A percentile compares a stretch with the other conserved stretches of the same genome.
Evolutionary conservation across 257 asterid genomes (phyloP).

Genomic region (Solanum etuberosum): DNA sequence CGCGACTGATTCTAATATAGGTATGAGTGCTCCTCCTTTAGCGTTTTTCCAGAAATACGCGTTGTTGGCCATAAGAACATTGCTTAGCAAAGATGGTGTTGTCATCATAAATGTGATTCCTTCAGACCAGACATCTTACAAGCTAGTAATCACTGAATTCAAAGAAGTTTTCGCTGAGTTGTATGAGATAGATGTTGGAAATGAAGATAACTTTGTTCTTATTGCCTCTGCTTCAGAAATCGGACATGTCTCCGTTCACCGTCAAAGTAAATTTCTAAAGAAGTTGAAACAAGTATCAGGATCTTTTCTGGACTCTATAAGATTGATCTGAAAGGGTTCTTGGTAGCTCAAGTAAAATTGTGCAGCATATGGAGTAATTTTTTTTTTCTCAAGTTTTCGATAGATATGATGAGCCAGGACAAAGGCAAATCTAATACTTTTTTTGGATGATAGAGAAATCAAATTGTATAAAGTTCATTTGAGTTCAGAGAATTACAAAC

Average conservation of each 20-base stretch:
- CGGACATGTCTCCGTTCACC: not conserved
- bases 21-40: slow-evolving; percentile 67
- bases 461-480: not conserved
- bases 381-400: not conserved
- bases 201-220: slow-evolving; percentile 69
- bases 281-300: slow-evolving; percentile 41
- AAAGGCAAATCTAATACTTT: not conserved
- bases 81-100: slow-evolving; percentile 38
- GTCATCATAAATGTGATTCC: slow-evolving; percentile 50
- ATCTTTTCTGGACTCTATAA: slow-evolving; percentile 34
- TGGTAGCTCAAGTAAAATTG: not conserved
- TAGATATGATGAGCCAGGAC: not conserved
- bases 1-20: slow-evolving; percentile 38
- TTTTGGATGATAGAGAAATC: not conserved
- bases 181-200: slow-evolving; percentile 65
- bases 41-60: slow-evolving; percentile 40
- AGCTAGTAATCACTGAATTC: slow-evolving; percentile 26
- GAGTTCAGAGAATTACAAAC: not conserved
- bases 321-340: slow-evolving; percentile 17
- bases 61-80: slow-evolving; percentile 30
- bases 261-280: slow-evolving; percentile 16
- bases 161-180: slow-evolving; percentile 43
- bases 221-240: slow-evolving; percentile 39
- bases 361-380: not conserved
- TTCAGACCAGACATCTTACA: slow-evolving; percentile 21